Evolutionary conservation across 1,284 basidiomycete species (phyloP), one percentile per base, ranked within the genome.

Genomic region (Melampsora abietis-canadensis): DNA sequence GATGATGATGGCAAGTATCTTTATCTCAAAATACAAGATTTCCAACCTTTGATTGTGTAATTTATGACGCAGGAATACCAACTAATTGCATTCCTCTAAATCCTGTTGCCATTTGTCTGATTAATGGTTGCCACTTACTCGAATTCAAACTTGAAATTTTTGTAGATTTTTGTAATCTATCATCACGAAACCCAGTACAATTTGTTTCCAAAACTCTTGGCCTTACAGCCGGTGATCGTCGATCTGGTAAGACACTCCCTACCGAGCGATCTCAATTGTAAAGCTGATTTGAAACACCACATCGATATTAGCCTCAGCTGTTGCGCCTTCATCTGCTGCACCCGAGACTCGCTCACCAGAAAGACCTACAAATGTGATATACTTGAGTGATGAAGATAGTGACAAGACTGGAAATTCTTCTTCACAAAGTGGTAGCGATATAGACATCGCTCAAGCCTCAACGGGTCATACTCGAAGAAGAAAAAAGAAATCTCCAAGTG

Each of bases 121-220:
- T 44, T 44, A 12, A 44, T 44, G 40, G 40, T 44, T 37, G 10
- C 34, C 3, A 14, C 12, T 47, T 66, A 15, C 24, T 47, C 48
- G 34, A 17, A 24, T 44, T n/a, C 48, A 17, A n/a, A 12, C 17
- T 46, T 46, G 0, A 6, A 24, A 24, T 47, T 66, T 24, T 34
- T 27, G 14, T 48, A 70, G 68, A 70, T 70, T 70, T 70, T 31
- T 70, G 60, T 21, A 70, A 70, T 48, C 48, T 70, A 24, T 61
- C 68, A n/a, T 48, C 40, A 31, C 68, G 47, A 24, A 63, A 61
- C 44, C 57, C 59, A 6, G 48, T 63, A 21, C 68, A 63, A 17
- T 70, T 70, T 24, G 68, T 70, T 8, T 70, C 68, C 21, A 70
- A 70, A 63, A 70, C 68, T 46, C 68, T 70, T 24, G 68, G 68